Base-by-base conservation (phyloP, 2,329 filamentous ascomycete genomes). In the Colletotrichum musicola region DNA sequence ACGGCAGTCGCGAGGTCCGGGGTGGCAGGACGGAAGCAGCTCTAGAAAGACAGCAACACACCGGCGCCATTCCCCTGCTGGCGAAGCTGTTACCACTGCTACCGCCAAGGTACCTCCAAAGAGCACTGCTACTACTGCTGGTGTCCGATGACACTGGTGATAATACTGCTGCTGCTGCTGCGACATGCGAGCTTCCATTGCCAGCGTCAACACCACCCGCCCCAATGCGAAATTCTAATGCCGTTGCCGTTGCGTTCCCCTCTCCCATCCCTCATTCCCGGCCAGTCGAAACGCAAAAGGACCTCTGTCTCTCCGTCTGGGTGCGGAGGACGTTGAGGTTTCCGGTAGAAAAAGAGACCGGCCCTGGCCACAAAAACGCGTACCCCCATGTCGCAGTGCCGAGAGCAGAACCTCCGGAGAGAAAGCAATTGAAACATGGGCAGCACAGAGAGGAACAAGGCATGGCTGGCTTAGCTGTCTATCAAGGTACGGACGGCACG, bases 301-400 rank as follows among this genome's bases (percentile, higher is more conserved):
- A 10, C 6, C 30, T 9, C 30, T 2, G 30, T 35, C 30, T 35
- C 30, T 35, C 30, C 27, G 30, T 30, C 49, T 68, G 55, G 42
- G 42, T 65, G 55, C 62, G 62, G 55, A 59, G 62, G 50, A 65
- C 65, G 65, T 68, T 65, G 65, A 65, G 62, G 42, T 60, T 68
- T 68, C 62, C 56, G 40, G 62, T 55, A 60, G 62, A 35, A 35
- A 35, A 35, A 35, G 30, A 35, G 30, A 58, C 65, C 30, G 42
- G 40, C 40, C 60, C 53, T 49, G 60, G 55, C 47, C 55, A 59
- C 30, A 3, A 54, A 54, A 56, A 46, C 27, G 40, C 54, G 18
- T 40, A 38, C 53, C 44, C 54, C 55, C 49, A 65, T 59, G 56
- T 22, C 62, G 40, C 18, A 25, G 20, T 59, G 49, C 55, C 62